Conservation (phyloP, 129 eudicot genomes). For the Helianthus annuus region DNA sequence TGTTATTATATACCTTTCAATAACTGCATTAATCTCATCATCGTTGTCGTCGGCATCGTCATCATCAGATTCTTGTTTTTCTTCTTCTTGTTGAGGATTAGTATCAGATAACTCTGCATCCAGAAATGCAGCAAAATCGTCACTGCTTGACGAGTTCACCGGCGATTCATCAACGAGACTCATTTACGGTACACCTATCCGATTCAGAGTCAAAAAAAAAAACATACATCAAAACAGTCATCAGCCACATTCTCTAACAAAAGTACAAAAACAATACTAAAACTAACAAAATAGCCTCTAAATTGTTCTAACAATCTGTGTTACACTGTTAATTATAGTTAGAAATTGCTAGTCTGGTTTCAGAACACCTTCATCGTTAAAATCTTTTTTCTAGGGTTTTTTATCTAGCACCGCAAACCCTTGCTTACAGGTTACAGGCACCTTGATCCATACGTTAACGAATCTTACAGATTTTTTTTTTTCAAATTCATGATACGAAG, state of each 20-base stretch:
- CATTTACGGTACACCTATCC: constrained; percentile 38
- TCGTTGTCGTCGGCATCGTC: constrained; percentile 1
- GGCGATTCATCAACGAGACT: constrained; percentile 54
- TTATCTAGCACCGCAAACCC: constrained; percentile 4
- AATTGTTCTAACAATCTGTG: neutral
- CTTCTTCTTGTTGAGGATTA: constrained; percentile 32
- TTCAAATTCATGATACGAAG: neutral
- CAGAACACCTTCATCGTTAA: constrained; percentile 4
- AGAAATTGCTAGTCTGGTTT: constrained; percentile 1
- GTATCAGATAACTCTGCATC: constrained; percentile 58
- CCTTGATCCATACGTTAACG: constrained; percentile 5
- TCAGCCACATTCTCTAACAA: neutral
- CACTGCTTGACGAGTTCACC: constrained; percentile 58
- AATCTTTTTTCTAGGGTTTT: constrained; percentile 25
- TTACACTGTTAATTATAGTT: constrained; percentile 1
- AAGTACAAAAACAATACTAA: neutral
- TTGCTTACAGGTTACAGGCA: neutral
- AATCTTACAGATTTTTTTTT: neutral
- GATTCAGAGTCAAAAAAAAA: constrained; percentile 12
- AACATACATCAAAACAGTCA: constrained; percentile 9
- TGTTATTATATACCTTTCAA: constrained; percentile 28
- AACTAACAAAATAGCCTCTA: neutral
- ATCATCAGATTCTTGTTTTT: neutral
- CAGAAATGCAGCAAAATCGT: constrained; percentile 56
- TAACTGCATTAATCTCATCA: constrained; percentile 18